phyloP scores from a whole-genome alignment of 1,284 basidiomycete species.

The Cutaneotrichosporon cyanovorans region DNA sequence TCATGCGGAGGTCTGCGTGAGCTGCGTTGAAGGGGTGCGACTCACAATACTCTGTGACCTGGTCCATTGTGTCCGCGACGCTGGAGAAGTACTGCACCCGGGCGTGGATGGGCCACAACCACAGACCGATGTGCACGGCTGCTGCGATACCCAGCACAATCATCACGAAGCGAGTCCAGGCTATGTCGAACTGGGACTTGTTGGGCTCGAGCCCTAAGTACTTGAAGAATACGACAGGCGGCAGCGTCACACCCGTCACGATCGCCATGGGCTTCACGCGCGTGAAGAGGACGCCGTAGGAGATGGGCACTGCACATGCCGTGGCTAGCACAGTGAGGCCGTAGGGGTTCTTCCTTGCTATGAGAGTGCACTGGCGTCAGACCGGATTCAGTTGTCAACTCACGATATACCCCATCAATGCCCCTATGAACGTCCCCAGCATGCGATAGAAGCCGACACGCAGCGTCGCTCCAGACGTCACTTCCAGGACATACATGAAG shows the following conservation, averaged over 20 bases:
- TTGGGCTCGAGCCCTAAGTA: constrained; percentile 32
- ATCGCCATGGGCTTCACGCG: constrained; percentile 39
- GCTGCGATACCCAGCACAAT: constrained; percentile 44
- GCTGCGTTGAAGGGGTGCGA: background rate
- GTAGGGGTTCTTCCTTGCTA: constrained; percentile 44
- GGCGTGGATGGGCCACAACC: constrained; percentile 45
- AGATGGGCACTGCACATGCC: constrained; percentile 39
- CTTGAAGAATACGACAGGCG: constrained; percentile 46
- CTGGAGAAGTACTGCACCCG: constrained; percentile 42
- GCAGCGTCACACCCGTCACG: constrained; percentile 46
- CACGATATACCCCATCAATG: constrained; percentile 43
- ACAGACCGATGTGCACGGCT: constrained; percentile 38
- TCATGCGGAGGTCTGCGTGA: constrained; percentile 37
- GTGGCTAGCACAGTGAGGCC: constrained; percentile 45
- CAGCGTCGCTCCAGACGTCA: constrained; percentile 48
- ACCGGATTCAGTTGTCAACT: constrained; percentile 7
- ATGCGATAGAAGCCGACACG: constrained; percentile 46
- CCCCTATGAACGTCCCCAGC: constrained; percentile 47
- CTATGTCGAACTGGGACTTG: constrained; percentile 25
- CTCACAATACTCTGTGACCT: constrained; percentile 42
- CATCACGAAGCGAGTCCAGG: constrained; percentile 40
- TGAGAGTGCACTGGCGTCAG: constrained; percentile 36
- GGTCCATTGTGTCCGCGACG: constrained; percentile 36
- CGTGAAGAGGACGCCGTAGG: constrained; percentile 43
- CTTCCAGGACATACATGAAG: constrained; percentile 49